Evolutionary conservation across 2,329 filamentous ascomycete species (phyloP), one percentile per base, ranked within the genome.

Genomic region (Aspergillus intermedius): DNA sequence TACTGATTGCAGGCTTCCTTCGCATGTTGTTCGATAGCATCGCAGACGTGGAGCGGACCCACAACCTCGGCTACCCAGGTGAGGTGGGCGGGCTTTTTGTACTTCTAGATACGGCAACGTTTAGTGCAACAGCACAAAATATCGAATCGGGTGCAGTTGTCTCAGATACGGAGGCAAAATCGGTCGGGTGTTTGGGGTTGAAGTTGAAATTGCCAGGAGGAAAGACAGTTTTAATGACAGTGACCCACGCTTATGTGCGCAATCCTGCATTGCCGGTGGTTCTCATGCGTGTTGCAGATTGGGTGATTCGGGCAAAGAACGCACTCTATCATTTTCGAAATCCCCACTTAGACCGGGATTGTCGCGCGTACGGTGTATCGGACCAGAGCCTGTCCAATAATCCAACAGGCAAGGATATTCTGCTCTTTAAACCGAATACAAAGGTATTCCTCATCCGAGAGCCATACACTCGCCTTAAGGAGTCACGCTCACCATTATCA

Each of bases 131-230:
- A 28, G 25, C 25, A 10, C 25, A 28, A 3, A 28, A 28, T 28
- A 28, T 28, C 8, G 25, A 28, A 28, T 28, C 25, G 3, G 25
- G 25, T 28, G 25, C 25, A 28, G 25, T 28, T 10, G 8, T 10
- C 25, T 28, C 25, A 3, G 25, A 28, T 28, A 28, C 25, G 10
- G 25, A 28, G 25, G 25, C 25, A 28, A 28, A 28, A 28, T 28
- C 25, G 8, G 8, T 28, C 25, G 25, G 34, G 15, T 80, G 46
- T 43, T 41, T 51, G n/a, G 49, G 49, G 6, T 46, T 51, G 23
- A 51, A 23, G 37, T 17, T 51, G 22, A 15, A 32, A 23, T 28
- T 49, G 42, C 17, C 15, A 21, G 30, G 48, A 34, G 49, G 49
- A 13, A 34, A 19, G 25, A 44, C 32, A 30, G 49, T 39, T 19